Percentiles rank a stretch among this genome's conserved stretches.
phyloP scores from a whole-genome alignment of 805 yeast genomes.

The Lipomyces lipofer region DNA sequence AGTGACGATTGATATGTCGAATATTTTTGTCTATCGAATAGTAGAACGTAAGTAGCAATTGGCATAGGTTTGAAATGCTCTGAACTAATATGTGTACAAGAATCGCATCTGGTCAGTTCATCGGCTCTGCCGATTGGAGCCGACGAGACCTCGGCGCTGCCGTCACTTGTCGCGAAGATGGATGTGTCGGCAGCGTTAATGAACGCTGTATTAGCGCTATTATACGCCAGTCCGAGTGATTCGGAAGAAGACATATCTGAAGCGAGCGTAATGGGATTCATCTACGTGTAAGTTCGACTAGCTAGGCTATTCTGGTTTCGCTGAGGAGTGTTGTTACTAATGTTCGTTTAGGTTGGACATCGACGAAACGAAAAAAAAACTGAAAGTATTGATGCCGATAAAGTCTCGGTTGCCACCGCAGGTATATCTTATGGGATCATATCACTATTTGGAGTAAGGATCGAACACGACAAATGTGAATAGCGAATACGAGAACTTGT shows the following conservation, averaged over 20 bases:
- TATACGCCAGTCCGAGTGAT: conserved; percentile 52
- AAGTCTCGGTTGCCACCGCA: conserved; percentile 82
- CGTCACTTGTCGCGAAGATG: conserved; percentile 37
- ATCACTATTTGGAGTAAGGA: conserved; percentile 74
- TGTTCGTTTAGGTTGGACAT: conserved; percentile 50
- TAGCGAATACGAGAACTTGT: not conserved
- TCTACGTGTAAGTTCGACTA: conserved; percentile 50
- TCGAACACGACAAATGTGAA: not conserved
- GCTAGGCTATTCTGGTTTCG: not conserved
- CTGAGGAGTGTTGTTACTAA: conserved; percentile 9
- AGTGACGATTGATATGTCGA: conserved; percentile 65
- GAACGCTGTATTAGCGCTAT: conserved; percentile 71
- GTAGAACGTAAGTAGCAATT: conserved; percentile 36
- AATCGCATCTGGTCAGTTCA: conserved; percentile 33
- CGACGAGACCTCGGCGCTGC: conserved; percentile 36
- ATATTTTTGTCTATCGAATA: conserved; percentile 64
- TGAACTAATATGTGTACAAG: conserved; percentile 19
- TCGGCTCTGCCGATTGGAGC: conserved; percentile 42
- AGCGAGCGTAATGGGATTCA: conserved; percentile 74
- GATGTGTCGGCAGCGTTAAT: conserved; percentile 52
- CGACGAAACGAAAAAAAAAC: conserved; percentile 69
- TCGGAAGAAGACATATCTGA: conserved; percentile 50
- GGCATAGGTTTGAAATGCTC: conserved; percentile 7
- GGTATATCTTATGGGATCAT: conserved; percentile 71
- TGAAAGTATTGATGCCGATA: conserved; percentile 77